Percentiles rank a stretch among this genome's conserved stretches.
Conservation (phyloP, 805 yeast genomes). For the Yarrowia divulgata region DNA sequence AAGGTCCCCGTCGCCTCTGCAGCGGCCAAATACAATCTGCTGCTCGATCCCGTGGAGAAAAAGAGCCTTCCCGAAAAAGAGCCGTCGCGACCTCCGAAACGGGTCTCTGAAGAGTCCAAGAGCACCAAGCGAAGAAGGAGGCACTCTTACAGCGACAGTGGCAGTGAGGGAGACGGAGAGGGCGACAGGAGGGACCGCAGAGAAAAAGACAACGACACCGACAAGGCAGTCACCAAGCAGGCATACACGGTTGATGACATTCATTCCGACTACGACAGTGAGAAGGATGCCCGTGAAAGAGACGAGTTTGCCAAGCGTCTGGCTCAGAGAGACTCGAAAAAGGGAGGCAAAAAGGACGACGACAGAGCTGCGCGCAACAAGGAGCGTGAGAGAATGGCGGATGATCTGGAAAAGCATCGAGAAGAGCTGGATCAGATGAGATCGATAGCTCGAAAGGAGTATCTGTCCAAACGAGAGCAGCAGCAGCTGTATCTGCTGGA, state of each 20-base stretch:
- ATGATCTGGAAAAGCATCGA: slow-evolving; percentile 1
- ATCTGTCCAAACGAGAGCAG: slow-evolving; percentile 58
- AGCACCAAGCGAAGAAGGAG: slow-evolving; percentile 23
- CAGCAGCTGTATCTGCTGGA: slow-evolving; percentile 55
- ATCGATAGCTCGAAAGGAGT: slow-evolving; percentile 58
- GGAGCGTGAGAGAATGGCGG: slow-evolving; percentile 19
- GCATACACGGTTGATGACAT: slow-evolving; percentile 55
- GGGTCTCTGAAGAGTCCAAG: background rate
- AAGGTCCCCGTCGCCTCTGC: background rate
- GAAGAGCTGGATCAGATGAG: slow-evolving; percentile 52
- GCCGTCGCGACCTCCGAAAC: background rate
- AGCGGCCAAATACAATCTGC: slow-evolving; percentile 12
- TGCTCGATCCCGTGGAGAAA: slow-evolving; percentile 16
- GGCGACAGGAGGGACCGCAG: no score
- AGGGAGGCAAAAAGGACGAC: slow-evolving; percentile 34
- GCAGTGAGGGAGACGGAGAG: background rate
- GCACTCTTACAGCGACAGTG: slow-evolving; percentile 1
- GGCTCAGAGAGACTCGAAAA: slow-evolving; percentile 42
- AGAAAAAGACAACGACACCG: background rate
- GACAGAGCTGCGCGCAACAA: slow-evolving; percentile 18
- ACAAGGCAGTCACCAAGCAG: slow-evolving; percentile 45
- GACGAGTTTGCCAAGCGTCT: slow-evolving; percentile 49
- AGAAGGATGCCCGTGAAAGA: slow-evolving; percentile 51
- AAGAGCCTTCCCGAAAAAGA: background rate
- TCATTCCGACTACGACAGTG: slow-evolving; percentile 51